A percentile compares a stretch with the other conserved stretches of the same genome.
Conservation (phyloP, 2,329 filamentous ascomycete species). For the Podosphaera aphanis region DNA sequence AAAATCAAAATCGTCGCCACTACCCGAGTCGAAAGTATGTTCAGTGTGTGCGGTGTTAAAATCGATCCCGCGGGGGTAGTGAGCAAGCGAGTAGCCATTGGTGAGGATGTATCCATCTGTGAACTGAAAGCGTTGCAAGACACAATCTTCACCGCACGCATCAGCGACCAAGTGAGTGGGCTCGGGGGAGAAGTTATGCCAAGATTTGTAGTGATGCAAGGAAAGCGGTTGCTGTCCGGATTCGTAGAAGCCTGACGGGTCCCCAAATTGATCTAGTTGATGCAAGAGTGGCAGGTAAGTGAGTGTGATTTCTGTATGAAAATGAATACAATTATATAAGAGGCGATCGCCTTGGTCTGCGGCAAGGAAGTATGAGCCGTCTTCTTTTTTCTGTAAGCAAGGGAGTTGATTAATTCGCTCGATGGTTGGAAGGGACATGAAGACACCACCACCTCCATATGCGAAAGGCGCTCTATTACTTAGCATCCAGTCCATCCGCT, state of each 20-base stretch:
- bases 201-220: constrained; percentile 16
- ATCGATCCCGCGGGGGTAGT: constrained; percentile 10
- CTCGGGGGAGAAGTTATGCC: constrained; percentile 11
- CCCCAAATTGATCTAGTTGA: constrained; percentile 15
- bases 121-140: constrained; percentile 15
- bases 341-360: constrained; percentile 14
- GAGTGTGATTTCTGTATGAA: constrained; percentile 10
- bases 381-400: constrained; percentile 10
- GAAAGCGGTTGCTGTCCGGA: constrained; percentile 11
- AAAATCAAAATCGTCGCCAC: constrained; percentile 11
- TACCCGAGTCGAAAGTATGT: constrained; percentile 11
- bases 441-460: constrained; percentile 15
- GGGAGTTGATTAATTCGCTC: constrained; percentile 7
- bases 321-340: constrained; percentile 14
- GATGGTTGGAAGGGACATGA: constrained; percentile 11
- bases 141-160: constrained; percentile 15
- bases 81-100: constrained; percentile 13
- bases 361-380: constrained; percentile 8
- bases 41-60: constrained; percentile 14
- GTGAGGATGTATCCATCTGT: constrained; percentile 13
- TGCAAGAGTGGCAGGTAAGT: constrained; percentile 11
- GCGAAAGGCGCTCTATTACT: constrained; percentile 11
- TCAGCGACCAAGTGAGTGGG: constrained; percentile 12
- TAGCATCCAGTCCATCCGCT: constrained; percentile 14
- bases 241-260: constrained; percentile 15